Base-by-base conservation (phyloP, 768 basidiomycete species). In the Calvatia gigantea region DNA sequence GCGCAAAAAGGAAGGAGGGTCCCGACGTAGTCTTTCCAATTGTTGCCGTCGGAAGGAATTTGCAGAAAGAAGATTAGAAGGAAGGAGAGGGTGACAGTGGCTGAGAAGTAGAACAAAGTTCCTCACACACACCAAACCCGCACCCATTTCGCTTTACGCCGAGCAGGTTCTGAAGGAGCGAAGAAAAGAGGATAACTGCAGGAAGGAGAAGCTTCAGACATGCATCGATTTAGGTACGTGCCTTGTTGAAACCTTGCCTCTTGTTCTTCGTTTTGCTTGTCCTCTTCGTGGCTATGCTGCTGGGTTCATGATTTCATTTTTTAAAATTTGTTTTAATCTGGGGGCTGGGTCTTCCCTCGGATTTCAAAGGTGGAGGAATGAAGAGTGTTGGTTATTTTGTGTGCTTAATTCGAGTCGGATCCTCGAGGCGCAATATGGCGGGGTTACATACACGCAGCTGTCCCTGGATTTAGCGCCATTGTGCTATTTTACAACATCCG, bases 181-280 rank as follows among this genome's bases (percentile, higher is more conserved):
- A 44, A 23, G 23, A 41, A 14, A 43, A 15, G 29, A 33, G n/a
- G 19, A 32, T 23, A 42, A 45, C 21, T 12, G 25, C 4, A 54
- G 43, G 8, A 33, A 32, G 44, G 17, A 45, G 42, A 33, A 12
- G 31, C 7, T n/a, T 43, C 11, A 19, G 32, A 45, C 27, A 54
- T 54, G 52, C 52, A 54, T 35, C 42, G 52, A 9, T 54, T 54
- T 17, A 54, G 52, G 52, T 54, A 45, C 38, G 52, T 45, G 45
- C 39, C 17, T 21, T 35, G 14, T 12, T 50, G 6, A 27, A 27
- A 19, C 3, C 14, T 12, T 45, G 29, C 23, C 35, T 44, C 9
- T 37, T 23, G 49, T 21, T 29, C 3, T 14, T 21, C 8, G 6
- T 27, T 17, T 47, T 50, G 19, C 9, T 28, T 38, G 5, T 42